These are phyloP conservation scores for Coniella vitis DNA, from an alignment of 2,329 filamentous ascomycete genomes.

Conservation along the genomic window DNA sequence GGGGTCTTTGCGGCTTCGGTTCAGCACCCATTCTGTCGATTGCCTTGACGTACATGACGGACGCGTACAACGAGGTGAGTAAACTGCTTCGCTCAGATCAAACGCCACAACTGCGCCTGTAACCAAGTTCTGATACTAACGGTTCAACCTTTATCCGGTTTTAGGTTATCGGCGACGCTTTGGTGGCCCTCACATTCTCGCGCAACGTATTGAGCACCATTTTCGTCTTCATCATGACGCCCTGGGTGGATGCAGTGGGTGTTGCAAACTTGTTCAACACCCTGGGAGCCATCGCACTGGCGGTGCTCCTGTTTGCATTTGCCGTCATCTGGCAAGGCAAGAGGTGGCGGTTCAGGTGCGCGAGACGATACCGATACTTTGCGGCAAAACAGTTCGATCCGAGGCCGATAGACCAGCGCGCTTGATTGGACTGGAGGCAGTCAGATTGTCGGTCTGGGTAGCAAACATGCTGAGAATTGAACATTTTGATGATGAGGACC, in stretches of 20 bases:
- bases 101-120: neutral
- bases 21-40: conserved; percentile 13
- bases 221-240: conserved; percentile 16
- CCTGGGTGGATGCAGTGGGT: conserved; percentile 13
- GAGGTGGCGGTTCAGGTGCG: conserved; percentile 10
- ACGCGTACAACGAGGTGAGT: conserved; percentile 17
- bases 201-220: conserved; percentile 15
- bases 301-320: conserved; percentile 15
- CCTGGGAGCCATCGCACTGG: conserved; percentile 14
- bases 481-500: too few species aligned
- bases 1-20: conserved; percentile 11
- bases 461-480: neutral
- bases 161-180: conserved; percentile 15
- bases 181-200: conserved; percentile 16
- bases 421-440: neutral
- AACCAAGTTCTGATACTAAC: neutral
- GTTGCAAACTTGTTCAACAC: conserved; percentile 17
- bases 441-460: neutral
- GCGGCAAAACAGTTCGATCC: conserved; percentile 16
- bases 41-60: conserved; percentile 15
- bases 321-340: conserved; percentile 16
- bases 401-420: conserved; percentile 10
- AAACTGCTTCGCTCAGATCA: too few species aligned
- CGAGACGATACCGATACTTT: conserved; percentile 13
- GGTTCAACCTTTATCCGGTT: neutral